phyloP scores from a whole-genome alignment of 306 rosid species.

The Pyrus bretschneideri region DNA sequence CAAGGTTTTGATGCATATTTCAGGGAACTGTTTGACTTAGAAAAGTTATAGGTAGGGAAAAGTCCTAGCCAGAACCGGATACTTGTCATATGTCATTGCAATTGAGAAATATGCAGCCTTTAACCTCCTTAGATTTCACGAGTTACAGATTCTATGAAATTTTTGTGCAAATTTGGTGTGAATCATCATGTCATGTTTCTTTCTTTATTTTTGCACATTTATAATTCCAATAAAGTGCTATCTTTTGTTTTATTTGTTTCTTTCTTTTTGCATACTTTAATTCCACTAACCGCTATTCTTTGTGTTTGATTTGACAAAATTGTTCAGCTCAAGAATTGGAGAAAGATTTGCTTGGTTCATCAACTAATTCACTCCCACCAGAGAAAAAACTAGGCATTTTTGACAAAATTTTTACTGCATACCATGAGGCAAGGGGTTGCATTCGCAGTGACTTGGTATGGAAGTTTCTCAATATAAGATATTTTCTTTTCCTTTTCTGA shows the following conservation, averaged over 20 bases:
- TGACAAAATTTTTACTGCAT: constrained; percentile 92
- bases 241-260: constrained; percentile 13
- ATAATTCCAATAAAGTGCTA: constrained; percentile 3
- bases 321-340: constrained; percentile 96
- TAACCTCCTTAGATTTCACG: neutral
- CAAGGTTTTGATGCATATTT: neutral
- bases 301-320: constrained; percentile 23
- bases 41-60: neutral
- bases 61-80: neutral
- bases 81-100: neutral
- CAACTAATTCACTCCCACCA: constrained; percentile 61
- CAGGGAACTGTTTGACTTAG: neutral
- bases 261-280: neutral
- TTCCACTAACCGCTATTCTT: constrained; percentile 12
- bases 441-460: constrained; percentile 96
- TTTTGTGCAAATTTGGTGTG: neutral
- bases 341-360: constrained; percentile 68
- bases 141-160: neutral
- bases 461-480: neutral
- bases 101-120: neutral
- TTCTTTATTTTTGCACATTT: neutral
- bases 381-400: constrained; percentile 70
- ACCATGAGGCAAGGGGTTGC: constrained; percentile 85
- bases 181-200: constrained; percentile 1
- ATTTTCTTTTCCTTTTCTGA: neutral